A percentile compares a stretch with the other conserved stretches of the same genome.
Conservation (phyloP, 2,329 filamentous ascomycete species). For the Aspergillus sp. region DNA sequence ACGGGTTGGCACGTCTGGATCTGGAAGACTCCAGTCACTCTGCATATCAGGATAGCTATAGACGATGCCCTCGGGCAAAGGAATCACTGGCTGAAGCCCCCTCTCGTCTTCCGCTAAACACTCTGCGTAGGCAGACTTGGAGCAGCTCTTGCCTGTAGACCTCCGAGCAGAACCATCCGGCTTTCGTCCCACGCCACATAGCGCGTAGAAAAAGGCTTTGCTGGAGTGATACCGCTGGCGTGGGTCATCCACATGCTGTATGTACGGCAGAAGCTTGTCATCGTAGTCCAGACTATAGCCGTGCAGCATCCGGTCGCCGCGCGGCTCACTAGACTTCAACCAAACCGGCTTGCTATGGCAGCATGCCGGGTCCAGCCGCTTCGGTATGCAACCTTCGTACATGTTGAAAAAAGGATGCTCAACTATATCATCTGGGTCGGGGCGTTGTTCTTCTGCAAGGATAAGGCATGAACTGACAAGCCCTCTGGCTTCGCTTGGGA, state of each 20-base stretch:
- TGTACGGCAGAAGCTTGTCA: slow-evolving; percentile 26
- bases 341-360: slow-evolving; percentile 33
- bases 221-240: slow-evolving; percentile 31
- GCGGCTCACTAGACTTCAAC: slow-evolving; percentile 35
- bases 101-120: slow-evolving; percentile 37
- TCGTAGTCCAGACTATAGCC: slow-evolving; percentile 38
- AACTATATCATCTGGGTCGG: slow-evolving; percentile 42
- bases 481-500: slow-evolving; percentile 41
- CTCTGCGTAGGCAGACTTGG: slow-evolving; percentile 38
- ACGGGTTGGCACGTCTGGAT: slow-evolving; percentile 11
- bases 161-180: slow-evolving; percentile 33
- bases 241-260: slow-evolving; percentile 27
- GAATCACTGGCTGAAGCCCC: slow-evolving; percentile 37
- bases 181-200: slow-evolving; percentile 37
- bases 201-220: slow-evolving; percentile 34
- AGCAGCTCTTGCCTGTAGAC: slow-evolving; percentile 36
- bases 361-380: slow-evolving; percentile 31
- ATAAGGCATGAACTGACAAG: slow-evolving; percentile 40
- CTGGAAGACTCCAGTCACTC: slow-evolving; percentile 32
- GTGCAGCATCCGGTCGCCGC: slow-evolving; percentile 35
- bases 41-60: slow-evolving; percentile 36
- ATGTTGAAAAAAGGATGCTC: slow-evolving; percentile 43
- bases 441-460: slow-evolving; percentile 39
- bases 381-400: slow-evolving; percentile 40
- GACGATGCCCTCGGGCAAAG: slow-evolving; percentile 36